A percentile compares a stretch with the other conserved stretches of the same genome.
Evolutionary conservation across 1,284 basidiomycete species (phyloP).

Genomic region (Kwoniella shivajii): DNA sequence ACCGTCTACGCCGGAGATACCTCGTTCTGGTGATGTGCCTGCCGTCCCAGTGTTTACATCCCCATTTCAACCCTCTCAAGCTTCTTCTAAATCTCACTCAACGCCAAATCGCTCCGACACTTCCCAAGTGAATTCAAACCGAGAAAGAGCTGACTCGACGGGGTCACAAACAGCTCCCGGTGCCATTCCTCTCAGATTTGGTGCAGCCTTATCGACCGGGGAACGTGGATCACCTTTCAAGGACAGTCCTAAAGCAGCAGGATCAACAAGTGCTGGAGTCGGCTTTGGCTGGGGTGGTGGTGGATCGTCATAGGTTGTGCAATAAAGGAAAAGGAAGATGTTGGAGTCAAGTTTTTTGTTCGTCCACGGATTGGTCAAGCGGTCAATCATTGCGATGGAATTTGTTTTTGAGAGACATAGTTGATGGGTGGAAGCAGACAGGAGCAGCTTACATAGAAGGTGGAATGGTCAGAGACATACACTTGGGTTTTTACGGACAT

Average conservation of each 20-base stretch:
- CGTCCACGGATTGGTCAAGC: too few species aligned
- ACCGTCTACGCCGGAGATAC: background rate
- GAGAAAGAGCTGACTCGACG: background rate
- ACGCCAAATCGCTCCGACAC: background rate
- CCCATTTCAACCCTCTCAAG: background rate
- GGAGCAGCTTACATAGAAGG: too few species aligned
- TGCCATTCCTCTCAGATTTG: conserved; percentile 1
- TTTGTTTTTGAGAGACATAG: too few species aligned
- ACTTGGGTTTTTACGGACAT: too few species aligned
- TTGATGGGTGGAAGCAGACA: too few species aligned
- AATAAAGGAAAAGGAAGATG: too few species aligned
- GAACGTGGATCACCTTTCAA: background rate
- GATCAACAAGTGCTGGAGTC: background rate
- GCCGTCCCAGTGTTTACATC: background rate
- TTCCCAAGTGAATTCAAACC: background rate
- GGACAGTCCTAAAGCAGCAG: background rate
- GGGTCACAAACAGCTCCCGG: background rate
- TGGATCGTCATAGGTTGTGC: background rate
- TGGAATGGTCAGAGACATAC: too few species aligned
- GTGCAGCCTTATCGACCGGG: conserved; percentile 3
- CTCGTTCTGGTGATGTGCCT: background rate
- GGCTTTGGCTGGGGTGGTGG: conserved; percentile 10
- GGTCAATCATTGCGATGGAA: too few species aligned
- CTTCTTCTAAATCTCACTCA: background rate
- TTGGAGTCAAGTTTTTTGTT: too few species aligned